Base-by-base conservation (phyloP, 441 rosid genomes). In the Gossypium trilobum region DNA sequence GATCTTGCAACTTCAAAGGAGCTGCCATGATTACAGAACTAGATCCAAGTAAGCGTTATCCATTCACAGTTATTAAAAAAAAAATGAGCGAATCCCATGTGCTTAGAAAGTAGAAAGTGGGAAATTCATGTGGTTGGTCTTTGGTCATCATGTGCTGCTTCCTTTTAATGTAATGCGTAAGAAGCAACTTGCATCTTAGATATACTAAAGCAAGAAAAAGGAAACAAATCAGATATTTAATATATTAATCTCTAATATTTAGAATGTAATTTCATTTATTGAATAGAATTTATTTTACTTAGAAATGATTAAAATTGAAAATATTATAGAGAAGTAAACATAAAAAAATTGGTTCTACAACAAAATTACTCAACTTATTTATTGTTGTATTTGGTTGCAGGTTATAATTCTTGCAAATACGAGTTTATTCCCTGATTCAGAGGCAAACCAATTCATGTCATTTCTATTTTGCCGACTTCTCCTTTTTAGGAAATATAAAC, bases 1-100 rank as follows among this genome's bases (percentile, higher is more conserved):
- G 90, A 71, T 85, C 89, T 73, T 85, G 92, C 83, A 81, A 74
- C 86, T 87, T 87, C 86, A 86, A 58, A 77, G 90, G 91, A 11
- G 88, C 94, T 51, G 91, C 92, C 52, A 77, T 89, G 76, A 75
- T 81, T 74, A 89, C 92, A 5, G 89, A 85, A 56, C 88, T 89
- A 48, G 91, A 91, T 81, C 92, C 68, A 0, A 88, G 91, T 87
- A 84, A 82, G 88, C 44, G 67, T 62, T 51, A 11, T 1, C 23
- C n/a, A 63, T 46, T 42, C 16, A 55, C 31, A 14, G 13, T 59
- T 50, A 4, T 25, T 4, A 0, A 5, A 13, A 23, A 13, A 23
- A 58, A 27, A 5, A 25, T 13, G 4, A 3, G 42, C 20, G 3
- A 23, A 27, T 39, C 73, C 73, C 79, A 78, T 65, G 76, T 80